Evolutionary conservation across 768 basidiomycete genomes (phyloP), one percentile per base, ranked within the genome.

Genomic region (Boletus sp.): DNA sequence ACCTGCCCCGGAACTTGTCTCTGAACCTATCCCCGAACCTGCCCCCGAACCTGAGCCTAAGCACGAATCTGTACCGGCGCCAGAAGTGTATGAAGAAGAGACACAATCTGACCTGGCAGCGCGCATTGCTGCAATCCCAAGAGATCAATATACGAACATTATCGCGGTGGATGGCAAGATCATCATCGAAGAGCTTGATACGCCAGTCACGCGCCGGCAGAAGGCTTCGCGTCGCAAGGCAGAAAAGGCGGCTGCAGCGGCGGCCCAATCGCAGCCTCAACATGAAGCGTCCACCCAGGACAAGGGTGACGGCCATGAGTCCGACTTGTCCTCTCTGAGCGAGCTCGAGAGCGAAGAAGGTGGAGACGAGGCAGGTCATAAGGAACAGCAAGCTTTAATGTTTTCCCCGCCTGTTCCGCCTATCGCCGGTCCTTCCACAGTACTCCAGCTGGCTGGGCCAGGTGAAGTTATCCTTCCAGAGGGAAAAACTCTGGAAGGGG

Each of bases 121-220:
- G 7, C 71, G 70, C 35, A 63, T 67, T 40, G 67, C 59, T 55
- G 62, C 58, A 41, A 70, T 63, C 32, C 61, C 66, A 15, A 64
- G 62, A 58, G 69, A 73, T 45, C 70, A 51, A n/a, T 64, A 71
- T 24, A 68, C 68, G 17, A 71, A 68, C 24, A 62, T 72, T 6
- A 60, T 68, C 42, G 57, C 67, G 8, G 72, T 78, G n/a, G 73
- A 74, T 44, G 80, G 81, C n/a, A 77, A 72, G 55, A 77, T 86
- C 47, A 80, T 89, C 53, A 81, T 90, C 54, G 88, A 91, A 65
- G 82, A 83, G 57, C 75, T 90, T 24, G 89, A 90, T 64, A 86
- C 89, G 6, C 89, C 89, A 36, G 80, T 80, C 4, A 85, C 81
- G 40, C 82, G 89, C 5, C 77, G 81, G 49, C 78, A 83, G 69